Evolutionary conservation across 2,329 filamentous ascomycete species (phyloP).

Genomic region (Calycina marina): DNA sequence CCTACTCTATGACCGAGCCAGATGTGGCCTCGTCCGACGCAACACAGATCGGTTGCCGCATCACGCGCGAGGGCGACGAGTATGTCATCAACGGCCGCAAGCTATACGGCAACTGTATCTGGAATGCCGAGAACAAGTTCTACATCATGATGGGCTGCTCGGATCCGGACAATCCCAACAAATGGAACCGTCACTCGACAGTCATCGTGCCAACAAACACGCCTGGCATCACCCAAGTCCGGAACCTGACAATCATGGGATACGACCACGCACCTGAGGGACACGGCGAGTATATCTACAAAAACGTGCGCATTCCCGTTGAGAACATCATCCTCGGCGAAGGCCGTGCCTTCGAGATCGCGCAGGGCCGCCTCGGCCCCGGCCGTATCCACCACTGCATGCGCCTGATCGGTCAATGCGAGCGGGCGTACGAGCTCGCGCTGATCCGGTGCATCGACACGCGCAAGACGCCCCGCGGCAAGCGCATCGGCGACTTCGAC

Average conservation of each 20-base stretch:
- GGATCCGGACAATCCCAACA: constrained; percentile 25
- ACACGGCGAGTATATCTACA: constrained; percentile 28
- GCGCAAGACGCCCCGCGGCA: constrained; percentile 25
- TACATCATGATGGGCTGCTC: constrained; percentile 22
- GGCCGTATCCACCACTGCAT: constrained; percentile 30
- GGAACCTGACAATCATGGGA: constrained; percentile 28
- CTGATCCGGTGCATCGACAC: constrained; percentile 25
- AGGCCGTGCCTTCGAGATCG: constrained; percentile 28
- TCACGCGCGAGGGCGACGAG: constrained; percentile 24
- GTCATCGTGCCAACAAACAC: constrained; percentile 26
- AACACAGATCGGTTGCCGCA: constrained; percentile 28
- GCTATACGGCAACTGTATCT: constrained; percentile 27
- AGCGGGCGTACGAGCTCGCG: constrained; percentile 27
- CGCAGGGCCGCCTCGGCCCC: constrained; percentile 27
- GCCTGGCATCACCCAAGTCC: constrained; percentile 25
- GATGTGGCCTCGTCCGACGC: constrained; percentile 34
- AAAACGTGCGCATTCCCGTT: constrained; percentile 26
- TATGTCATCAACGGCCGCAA: constrained; percentile 29
- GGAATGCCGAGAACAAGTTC: constrained; percentile 19
- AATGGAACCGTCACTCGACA: constrained; percentile 27
- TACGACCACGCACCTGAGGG: constrained; percentile 29
- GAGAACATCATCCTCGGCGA: constrained; percentile 28
- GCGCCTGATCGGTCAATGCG: constrained; percentile 28
- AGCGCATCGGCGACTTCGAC: constrained; percentile 27
- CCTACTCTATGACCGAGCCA: constrained; percentile 36